These are phyloP conservation scores for Russula dissimulans DNA, from an alignment of 768 basidiomycete species.

Conservation along the genomic window DNA sequence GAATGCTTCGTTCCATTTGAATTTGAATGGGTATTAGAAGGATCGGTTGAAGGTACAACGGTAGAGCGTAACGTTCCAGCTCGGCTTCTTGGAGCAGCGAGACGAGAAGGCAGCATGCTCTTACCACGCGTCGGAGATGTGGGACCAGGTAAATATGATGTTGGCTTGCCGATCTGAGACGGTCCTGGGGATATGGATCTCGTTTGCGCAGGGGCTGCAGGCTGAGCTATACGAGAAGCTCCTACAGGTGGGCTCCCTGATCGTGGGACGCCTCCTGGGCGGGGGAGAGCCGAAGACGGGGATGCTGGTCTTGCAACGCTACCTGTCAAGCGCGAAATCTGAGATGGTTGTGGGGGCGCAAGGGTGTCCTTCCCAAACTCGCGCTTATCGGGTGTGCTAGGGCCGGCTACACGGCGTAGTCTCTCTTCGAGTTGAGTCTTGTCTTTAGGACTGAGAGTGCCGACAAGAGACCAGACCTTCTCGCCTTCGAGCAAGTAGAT, in stretches of 20 bases:
- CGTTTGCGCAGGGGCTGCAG: constrained; percentile 33
- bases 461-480: constrained; percentile 74
- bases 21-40: not conserved
- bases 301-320: constrained; percentile 41
- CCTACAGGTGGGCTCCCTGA: constrained; percentile 40
- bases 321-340: constrained; percentile 46
- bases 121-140: constrained; percentile 44
- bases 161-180: constrained; percentile 23
- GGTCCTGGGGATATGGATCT: constrained; percentile 32
- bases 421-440: constrained; percentile 90
- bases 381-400: constrained; percentile 37
- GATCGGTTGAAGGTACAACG: constrained; percentile 1
- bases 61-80: constrained; percentile 24
- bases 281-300: constrained; percentile 33
- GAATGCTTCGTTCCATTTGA: constrained; percentile 4
- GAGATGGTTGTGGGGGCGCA: constrained; percentile 33
- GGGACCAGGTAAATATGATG: constrained; percentile 26
- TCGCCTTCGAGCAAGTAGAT: constrained; percentile 78
- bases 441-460: constrained; percentile 70
- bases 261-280: constrained; percentile 37
- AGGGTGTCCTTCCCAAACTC: constrained; percentile 30
- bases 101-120: constrained; percentile 64
- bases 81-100: constrained; percentile 55
- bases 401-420: constrained; percentile 69
- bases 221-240: constrained; percentile 34